phyloP scores from a whole-genome alignment of 2,329 filamentous ascomycete genomes.

The Nannizziopsis arthrosporioides region DNA sequence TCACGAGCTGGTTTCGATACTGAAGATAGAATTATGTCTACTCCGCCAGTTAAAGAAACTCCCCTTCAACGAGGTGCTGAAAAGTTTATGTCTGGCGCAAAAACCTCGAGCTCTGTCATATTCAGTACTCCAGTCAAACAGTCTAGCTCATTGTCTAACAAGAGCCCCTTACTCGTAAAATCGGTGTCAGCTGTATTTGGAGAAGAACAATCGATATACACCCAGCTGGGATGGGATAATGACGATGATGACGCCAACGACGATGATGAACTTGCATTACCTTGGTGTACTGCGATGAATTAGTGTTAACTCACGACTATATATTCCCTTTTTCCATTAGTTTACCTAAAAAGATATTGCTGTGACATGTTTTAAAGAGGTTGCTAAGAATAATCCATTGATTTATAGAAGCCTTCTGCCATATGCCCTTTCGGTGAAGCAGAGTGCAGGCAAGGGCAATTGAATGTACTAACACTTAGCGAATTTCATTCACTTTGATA shows the following conservation, averaged over 20 bases:
- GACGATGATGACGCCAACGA: conserved; percentile 28
- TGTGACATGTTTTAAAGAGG: too few species aligned
- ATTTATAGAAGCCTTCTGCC: too few species aligned
- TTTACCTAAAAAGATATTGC: too few species aligned
- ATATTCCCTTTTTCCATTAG: too few species aligned
- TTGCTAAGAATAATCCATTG: too few species aligned
- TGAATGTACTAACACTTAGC: too few species aligned
- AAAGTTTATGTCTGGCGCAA: background rate
- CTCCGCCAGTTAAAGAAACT: conserved; percentile 14
- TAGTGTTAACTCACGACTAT: too few species aligned
- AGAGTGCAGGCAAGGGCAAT: too few species aligned
- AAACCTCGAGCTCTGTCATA: background rate
- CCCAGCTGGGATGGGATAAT: conserved; percentile 34
- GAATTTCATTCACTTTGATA: too few species aligned
- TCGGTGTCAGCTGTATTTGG: conserved; percentile 10
- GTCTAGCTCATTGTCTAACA: conserved; percentile 1
- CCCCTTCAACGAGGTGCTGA: conserved; percentile 3
- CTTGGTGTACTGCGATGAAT: background rate
- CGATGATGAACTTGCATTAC: conserved; percentile 12
- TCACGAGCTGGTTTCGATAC: background rate
- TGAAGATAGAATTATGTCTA: background rate
- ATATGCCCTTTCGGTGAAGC: too few species aligned
- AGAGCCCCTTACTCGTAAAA: background rate
- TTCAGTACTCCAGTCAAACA: conserved; percentile 6
- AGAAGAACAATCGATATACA: conserved; percentile 32